Conservation (phyloP, 139 green algal species). For the Volvox africanus region DNA sequence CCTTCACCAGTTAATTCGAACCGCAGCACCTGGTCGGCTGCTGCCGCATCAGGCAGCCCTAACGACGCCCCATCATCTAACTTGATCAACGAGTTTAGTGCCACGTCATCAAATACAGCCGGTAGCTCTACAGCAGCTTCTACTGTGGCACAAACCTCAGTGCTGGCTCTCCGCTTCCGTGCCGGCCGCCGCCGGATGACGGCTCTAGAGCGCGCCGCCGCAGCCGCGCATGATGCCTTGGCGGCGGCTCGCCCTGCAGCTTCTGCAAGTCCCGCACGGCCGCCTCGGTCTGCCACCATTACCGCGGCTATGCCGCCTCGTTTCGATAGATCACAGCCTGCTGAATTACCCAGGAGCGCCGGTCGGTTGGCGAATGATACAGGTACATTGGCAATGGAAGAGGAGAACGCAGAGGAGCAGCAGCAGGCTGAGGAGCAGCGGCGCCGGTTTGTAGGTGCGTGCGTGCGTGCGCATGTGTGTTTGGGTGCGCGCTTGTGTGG, state of each 20-base stretch:
- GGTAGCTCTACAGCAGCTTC: too few species aligned
- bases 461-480: too few species aligned
- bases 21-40: too few species aligned
- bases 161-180: constrained; percentile 5
- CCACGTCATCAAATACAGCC: too few species aligned
- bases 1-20: too few species aligned
- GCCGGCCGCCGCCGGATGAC: not conserved
- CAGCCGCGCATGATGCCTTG: constrained; percentile 12
- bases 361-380: too few species aligned
- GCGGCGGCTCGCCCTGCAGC: not conserved
- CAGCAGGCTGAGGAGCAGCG: not conserved
- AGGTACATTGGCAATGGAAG: not conserved
- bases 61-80: too few species aligned
- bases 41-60: too few species aligned
- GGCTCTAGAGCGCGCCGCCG: constrained; percentile 15
- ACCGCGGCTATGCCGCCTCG: not conserved
- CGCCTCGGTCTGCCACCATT: not conserved
- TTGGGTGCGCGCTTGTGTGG: too few species aligned
- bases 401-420: not conserved
- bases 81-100: too few species aligned
- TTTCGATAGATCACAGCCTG: too few species aligned
- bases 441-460: constrained; percentile 25
- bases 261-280: not conserved
- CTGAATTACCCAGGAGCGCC: too few species aligned
- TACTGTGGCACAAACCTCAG: not conserved